Evolutionary conservation across 129 eudicot species (phyloP).

Genomic region (Escallonia herrerae): DNA sequence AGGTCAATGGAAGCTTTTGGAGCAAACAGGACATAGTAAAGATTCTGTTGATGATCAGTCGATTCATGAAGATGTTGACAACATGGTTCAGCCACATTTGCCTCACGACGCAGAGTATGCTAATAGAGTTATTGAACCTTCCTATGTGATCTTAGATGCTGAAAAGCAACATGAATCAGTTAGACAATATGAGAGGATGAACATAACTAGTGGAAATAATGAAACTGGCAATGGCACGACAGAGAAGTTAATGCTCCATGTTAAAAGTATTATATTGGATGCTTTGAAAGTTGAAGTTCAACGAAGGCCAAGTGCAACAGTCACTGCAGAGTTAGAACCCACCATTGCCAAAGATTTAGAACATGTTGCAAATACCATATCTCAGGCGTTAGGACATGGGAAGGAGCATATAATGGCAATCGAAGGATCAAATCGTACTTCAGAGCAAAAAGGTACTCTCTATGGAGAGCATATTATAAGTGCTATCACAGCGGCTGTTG

Average conservation of each 20-base stretch:
- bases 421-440: conserved; percentile 24
- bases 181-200: conserved; percentile 18
- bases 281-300: conserved; percentile 59
- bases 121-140: conserved; percentile 57
- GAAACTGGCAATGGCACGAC: conserved; percentile 21
- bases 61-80: conserved; percentile 10
- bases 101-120: conserved; percentile 19
- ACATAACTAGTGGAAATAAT: conserved; percentile 10
- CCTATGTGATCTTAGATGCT: conserved; percentile 62
- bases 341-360: conserved; percentile 53
- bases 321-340: conserved; percentile 45
- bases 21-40: conserved; percentile 31
- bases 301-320: conserved; percentile 44
- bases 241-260: conserved; percentile 18
- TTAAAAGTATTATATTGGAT: conserved; percentile 41
- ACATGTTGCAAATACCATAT: conserved; percentile 47
- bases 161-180: conserved; percentile 36
- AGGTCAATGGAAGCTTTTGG: conserved; percentile 68
- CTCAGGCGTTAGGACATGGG: conserved; percentile 44
- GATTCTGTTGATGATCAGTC: conserved; percentile 18
- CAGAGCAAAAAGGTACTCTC: conserved; percentile 31
- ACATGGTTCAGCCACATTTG: conserved; percentile 6
- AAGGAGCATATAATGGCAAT: conserved; percentile 17
- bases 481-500: conserved; percentile 55
- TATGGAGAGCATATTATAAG: conserved; percentile 43